Evolutionary conservation across 2,329 filamentous ascomycete genomes (phyloP), one percentile per base, ranked within the genome.

Genomic region (Leptoxyphium fumago): DNA sequence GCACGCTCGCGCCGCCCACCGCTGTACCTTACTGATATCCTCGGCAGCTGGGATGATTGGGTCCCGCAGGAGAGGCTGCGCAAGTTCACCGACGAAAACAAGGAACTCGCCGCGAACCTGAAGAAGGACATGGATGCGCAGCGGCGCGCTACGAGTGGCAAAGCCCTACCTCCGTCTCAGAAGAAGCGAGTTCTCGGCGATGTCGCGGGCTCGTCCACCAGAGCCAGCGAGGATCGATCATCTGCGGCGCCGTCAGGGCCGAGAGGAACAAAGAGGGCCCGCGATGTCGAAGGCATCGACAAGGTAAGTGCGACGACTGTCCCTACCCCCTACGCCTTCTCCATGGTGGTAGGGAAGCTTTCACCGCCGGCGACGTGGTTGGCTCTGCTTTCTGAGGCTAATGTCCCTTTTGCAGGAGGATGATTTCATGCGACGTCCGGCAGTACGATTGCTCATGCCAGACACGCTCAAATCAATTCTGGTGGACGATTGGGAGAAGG

Each of bases 401-500:
- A 38, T 38, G 4, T 38, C 4, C 34, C 9, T 4, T 38, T 9
- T 17, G 46, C 64, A 96, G 88, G 91, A 96, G 68, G 91, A 96
- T 48, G 70, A 74, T 4, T 98, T 94, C 61, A 78, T 87, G 58
- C 73, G 75, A 49, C 80, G 87, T 46, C 88, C 89, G 15, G 85
- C 86, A 14, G 82, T 98, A 56, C 84, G 86, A 55, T 75, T 98
- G 38, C 74, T 80, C 41, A 79, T 96, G 50, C 87, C 91, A 0
- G 91, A 96, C 59, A 78, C 83, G 51, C 73, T 98, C 52, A 95
- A 96, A 68, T 85, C 84, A 13, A 74, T 94, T 49, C 77, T 98
- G 2, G 91, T 98, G 17, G 91, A 98, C 60, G 91, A 98, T 62
- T 98, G 91, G 91, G 91, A 98, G 64, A 94, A 95, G 55, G 80